Percentiles rank a stretch among this genome's conserved stretches.
Evolutionary conservation across 2,329 filamentous ascomycete species (phyloP).

Genomic region (Exophiala sp.): DNA sequence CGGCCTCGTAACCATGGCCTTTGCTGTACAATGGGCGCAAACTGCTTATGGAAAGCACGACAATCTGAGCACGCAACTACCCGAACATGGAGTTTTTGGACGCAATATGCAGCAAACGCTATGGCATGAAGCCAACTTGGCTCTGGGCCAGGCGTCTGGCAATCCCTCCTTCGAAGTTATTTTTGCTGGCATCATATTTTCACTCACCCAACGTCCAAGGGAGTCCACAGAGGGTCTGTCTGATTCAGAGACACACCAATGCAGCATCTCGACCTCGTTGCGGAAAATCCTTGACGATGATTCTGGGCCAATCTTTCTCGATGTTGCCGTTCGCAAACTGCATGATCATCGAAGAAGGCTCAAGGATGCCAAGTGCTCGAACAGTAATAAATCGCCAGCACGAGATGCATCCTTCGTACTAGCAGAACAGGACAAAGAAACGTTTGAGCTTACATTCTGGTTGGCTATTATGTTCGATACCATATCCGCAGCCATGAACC

Average conservation of each 20-base stretch:
- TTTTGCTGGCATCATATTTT: slow-evolving; percentile 46
- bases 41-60: slow-evolving; percentile 7
- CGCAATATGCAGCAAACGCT: slow-evolving; percentile 37
- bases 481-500: slow-evolving; percentile 52
- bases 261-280: slow-evolving; percentile 6
- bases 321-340: slow-evolving; percentile 14
- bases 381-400: neutral
- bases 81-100: slow-evolving; percentile 26
- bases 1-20: slow-evolving; percentile 18
- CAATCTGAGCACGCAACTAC: slow-evolving; percentile 16
- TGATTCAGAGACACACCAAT: neutral
- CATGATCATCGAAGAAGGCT: slow-evolving; percentile 11
- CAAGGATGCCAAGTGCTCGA: neutral
- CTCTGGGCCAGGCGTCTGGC: slow-evolving; percentile 36
- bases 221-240: slow-evolving; percentile 18
- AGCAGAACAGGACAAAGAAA: slow-evolving; percentile 38
- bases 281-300: slow-evolving; percentile 10
- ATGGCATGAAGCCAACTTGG: slow-evolving; percentile 42
- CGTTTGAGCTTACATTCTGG: slow-evolving; percentile 56
- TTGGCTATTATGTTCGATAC: slow-evolving; percentile 60
- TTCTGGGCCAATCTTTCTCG: slow-evolving; percentile 6
- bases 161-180: slow-evolving; percentile 44
- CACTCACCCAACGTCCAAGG: slow-evolving; percentile 42
- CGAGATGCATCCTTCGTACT: neutral
- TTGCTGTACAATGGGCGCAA: slow-evolving; percentile 19